phyloP scores from a whole-genome alignment of 2,329 filamentous ascomycete genomes.

The Hymenoscyphus infarciens region DNA sequence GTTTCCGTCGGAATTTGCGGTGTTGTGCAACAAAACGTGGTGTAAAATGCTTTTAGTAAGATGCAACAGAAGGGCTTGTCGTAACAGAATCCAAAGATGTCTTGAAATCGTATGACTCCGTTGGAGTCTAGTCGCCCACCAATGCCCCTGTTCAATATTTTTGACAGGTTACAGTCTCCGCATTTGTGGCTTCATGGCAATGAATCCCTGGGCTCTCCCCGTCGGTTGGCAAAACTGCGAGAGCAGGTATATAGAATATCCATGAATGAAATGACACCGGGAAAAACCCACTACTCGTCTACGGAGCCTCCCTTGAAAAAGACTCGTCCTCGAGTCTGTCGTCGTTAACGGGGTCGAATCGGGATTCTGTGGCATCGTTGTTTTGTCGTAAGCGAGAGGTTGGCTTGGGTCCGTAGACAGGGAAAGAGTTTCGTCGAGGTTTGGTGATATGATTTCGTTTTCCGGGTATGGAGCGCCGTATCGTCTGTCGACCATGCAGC shows the following conservation, averaged over 20 bases:
- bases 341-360: too few species aligned
- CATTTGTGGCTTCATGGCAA: slow-evolving; percentile 4
- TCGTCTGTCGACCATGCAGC: not conserved
- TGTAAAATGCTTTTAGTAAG: not conserved
- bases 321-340: too few species aligned
- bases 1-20: slow-evolving; percentile 7
- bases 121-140: not conserved
- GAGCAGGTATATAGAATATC: not conserved
- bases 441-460: not conserved
- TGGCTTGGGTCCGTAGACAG: too few species aligned
- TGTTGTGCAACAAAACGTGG: not conserved
- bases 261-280: not conserved
- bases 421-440: not conserved
- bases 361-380: too few species aligned
- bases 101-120: slow-evolving; percentile 12
- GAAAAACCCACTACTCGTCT: not conserved
- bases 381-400: too few species aligned
- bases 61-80: not conserved
- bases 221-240: not conserved
- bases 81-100: slow-evolving; percentile 1
- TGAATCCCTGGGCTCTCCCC: not conserved
- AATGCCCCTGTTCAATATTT: not conserved
- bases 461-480: not conserved
- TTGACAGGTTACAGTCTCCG: slow-evolving; percentile 6
- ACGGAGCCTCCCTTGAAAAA: too few species aligned